phyloP scores from a whole-genome alignment of 495 filamentous ascomycete species.

The Parmelia sp. region DNA sequence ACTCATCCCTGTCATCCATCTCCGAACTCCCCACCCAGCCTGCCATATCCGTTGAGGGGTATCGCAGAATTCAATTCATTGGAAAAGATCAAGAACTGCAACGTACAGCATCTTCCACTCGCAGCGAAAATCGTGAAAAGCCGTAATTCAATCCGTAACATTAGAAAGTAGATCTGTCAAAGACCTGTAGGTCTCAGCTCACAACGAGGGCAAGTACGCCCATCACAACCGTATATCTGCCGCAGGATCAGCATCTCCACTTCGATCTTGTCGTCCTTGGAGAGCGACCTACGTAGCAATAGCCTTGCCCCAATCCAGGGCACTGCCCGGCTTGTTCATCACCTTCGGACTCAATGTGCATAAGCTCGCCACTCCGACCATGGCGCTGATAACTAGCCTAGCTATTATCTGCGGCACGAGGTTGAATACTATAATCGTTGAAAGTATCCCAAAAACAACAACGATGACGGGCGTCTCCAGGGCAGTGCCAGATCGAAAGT shows the following conservation, averaged over 20 bases:
- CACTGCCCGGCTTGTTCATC: conserved; percentile 8
- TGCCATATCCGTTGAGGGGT: conserved; percentile 7
- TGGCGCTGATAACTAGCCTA: conserved; percentile 23
- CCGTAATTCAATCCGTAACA: too few species aligned
- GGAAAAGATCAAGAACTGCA: neutral
- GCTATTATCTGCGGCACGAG: conserved; percentile 37
- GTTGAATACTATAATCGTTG: conserved; percentile 55
- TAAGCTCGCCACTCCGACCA: conserved; percentile 20
- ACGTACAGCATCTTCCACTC: neutral
- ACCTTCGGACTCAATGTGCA: conserved; percentile 20
- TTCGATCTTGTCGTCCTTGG: neutral
- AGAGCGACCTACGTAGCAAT: conserved; percentile 13
- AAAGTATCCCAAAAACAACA: conserved; percentile 47
- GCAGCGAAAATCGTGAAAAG: neutral
- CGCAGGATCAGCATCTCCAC: neutral
- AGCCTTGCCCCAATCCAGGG: conserved; percentile 11
- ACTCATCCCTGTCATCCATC: too few species aligned
- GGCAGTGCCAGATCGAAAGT: conserved; percentile 16
- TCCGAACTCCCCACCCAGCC: neutral
- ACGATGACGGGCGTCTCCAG: conserved; percentile 43
- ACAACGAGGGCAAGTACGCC: conserved; percentile 23
- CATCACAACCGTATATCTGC: conserved; percentile 24
- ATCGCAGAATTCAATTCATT: neutral
- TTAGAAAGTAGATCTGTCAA: neutral
- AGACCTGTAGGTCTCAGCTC: conserved; percentile 3